phyloP scores from a whole-genome alignment of 257 asterid genomes.

The Petrea volubilis region DNA sequence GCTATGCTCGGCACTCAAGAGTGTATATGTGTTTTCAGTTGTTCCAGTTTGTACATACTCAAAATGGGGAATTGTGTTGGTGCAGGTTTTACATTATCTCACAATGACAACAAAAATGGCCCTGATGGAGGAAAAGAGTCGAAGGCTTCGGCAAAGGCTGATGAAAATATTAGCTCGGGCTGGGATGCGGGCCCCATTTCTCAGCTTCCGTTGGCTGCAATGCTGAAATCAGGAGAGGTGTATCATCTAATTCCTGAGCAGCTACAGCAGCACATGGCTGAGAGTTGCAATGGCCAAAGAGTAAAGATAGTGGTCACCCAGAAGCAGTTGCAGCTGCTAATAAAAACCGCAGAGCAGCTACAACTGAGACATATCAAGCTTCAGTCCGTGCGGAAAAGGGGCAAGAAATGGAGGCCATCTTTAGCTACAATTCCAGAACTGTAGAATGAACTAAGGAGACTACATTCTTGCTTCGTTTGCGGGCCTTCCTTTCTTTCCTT shows the following conservation, averaged over 20 bases:
- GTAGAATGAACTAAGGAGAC: not conserved
- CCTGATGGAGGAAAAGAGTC: conserved; percentile 16
- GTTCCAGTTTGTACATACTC: not conserved
- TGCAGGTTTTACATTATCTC: conserved; percentile 9
- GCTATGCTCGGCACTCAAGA: not conserved
- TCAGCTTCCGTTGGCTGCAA: conserved; percentile 8
- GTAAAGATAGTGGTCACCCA: conserved; percentile 52
- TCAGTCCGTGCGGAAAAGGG: conserved; percentile 19
- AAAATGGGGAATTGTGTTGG: conserved; percentile 45
- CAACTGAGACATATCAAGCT: conserved; percentile 19
- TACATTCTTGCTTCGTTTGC: not conserved
- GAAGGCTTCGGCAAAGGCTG: conserved; percentile 5
- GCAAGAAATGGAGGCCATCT: conserved; percentile 53
- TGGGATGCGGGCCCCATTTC: not conserved
- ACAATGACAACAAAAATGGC: conserved; percentile 17
- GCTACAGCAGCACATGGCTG: conserved; percentile 17
- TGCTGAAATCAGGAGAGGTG: conserved; percentile 28
- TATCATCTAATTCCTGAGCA: conserved; percentile 15
- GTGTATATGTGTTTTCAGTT: not conserved
- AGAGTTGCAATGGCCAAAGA: conserved; percentile 31
- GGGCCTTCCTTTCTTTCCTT: not conserved
- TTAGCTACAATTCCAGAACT: conserved; percentile 54
- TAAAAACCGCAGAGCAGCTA: conserved; percentile 33
- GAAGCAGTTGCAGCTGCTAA: conserved; percentile 55
- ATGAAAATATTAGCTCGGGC: not conserved